Percentiles rank a stretch among this genome's conserved stretches.
These are phyloP conservation scores for Serendipita sp. DNA, from an alignment of 768 basidiomycete genomes.

Conservation along the genomic window DNA sequence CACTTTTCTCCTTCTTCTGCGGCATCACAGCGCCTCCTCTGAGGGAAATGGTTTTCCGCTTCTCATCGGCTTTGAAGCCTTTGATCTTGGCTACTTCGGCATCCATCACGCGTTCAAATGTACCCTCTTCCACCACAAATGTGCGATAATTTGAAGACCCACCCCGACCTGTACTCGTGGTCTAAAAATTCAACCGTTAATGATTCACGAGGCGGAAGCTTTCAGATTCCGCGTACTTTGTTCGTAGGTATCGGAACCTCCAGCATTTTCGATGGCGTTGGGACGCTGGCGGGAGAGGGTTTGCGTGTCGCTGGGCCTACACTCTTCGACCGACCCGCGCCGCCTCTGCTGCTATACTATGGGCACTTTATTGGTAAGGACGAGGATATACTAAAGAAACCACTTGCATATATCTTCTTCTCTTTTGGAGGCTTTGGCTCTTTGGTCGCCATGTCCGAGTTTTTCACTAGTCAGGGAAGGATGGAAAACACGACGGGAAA, in stretches of 20 bases:
- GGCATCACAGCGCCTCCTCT: background rate
- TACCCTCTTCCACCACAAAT: constrained; percentile 4
- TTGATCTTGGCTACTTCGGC: background rate
- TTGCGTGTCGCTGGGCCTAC: background rate
- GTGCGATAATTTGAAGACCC: background rate
- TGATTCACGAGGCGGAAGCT: background rate
- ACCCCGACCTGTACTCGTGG: background rate
- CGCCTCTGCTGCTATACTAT: background rate
- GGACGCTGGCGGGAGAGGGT: background rate
- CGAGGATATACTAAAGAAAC: background rate
- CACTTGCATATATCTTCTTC: background rate
- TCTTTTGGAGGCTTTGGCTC: constrained; percentile 2
- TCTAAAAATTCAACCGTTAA: background rate
- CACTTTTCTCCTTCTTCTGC: background rate
- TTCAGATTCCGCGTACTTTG: background rate
- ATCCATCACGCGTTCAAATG: constrained; percentile 2
- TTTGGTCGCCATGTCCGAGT: background rate
- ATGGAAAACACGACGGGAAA: background rate
- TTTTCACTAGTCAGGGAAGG: background rate
- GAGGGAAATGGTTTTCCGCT: background rate
- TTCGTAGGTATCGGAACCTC: background rate
- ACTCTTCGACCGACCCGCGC: background rate
- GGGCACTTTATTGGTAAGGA: background rate
- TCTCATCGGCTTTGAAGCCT: background rate
- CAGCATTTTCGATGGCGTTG: background rate